Evolutionary conservation across 2,329 filamentous ascomycete species (phyloP).

Genomic region (Colletotrichum karsti): DNA sequence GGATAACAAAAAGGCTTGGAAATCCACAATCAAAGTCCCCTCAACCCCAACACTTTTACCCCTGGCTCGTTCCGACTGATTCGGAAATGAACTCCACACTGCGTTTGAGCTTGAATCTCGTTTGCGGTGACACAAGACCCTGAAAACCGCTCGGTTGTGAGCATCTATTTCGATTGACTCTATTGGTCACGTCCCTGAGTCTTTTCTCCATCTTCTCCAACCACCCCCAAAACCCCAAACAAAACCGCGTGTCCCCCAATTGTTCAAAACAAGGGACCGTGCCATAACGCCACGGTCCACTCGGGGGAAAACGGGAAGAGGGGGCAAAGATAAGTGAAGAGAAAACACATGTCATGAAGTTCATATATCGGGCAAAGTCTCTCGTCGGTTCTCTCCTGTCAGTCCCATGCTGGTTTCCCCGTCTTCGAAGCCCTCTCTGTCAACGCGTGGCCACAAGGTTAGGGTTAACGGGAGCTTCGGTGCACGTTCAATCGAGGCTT

Average conservation of each 20-base stretch:
- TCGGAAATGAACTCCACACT: slow-evolving; percentile 14
- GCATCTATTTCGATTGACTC: background rate
- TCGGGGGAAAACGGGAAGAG: slow-evolving; percentile 8
- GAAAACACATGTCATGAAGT: background rate
- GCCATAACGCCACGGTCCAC: slow-evolving; percentile 5
- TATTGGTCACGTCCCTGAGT: background rate
- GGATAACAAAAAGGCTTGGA: slow-evolving; percentile 6
- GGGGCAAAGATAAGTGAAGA: background rate
- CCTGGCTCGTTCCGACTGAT: background rate
- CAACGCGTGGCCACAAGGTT: background rate
- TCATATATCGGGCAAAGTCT: background rate
- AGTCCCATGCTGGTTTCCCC: too few relatives aligned
- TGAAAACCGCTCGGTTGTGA: slow-evolving; percentile 7
- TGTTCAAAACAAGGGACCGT: slow-evolving; percentile 12
- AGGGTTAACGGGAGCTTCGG: background rate
- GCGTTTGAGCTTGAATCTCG: slow-evolving; percentile 21
- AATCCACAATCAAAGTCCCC: slow-evolving; percentile 1
- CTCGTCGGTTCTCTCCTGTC: background rate
- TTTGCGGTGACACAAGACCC: slow-evolving; percentile 11
- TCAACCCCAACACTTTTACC: slow-evolving; percentile 29
- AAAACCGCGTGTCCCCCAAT: slow-evolving; percentile 2
- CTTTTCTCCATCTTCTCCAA: slow-evolving; percentile 10
- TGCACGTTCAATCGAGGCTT: background rate
- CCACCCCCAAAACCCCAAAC: background rate
- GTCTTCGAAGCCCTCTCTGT: background rate